Evolutionary conservation across 495 filamentous ascomycete genomes (phyloP), one percentile per base, ranked within the genome.

Genomic region (Talaromyces wortmannii): DNA sequence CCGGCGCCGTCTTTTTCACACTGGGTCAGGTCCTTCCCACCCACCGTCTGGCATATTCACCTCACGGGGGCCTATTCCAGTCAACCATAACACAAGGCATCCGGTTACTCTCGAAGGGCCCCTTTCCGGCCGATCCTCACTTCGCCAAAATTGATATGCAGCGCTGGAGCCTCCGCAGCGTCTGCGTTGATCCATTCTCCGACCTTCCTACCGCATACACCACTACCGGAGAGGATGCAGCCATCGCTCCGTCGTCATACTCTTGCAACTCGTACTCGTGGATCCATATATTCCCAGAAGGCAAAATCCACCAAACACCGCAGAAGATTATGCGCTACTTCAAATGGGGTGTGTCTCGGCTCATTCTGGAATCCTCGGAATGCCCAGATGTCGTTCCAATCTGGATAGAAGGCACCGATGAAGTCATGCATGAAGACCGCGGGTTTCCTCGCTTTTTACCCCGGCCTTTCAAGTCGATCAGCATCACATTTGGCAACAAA

Each of bases 271-370:
- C 84, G 3, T 75, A 88, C 68, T 77, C 78, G 42, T 97, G 92
- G 94, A 73, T 97, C 3, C 94, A 98, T 70, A 87, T 97, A 45
- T 98, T 97, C 71, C 94, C 94, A 36, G 94, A 98, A 69, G 94
- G 91, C 12, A 86, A 85, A 59, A 88, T 96, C 18, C 92, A 97
- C 70, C 94, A 98, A 73, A 83, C 91, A 54, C 83, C 87, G 3
- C 67, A 77, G 31, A 83, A 85, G 58, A 82, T 83, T 36, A 86
- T 97, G 81, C 87, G 92, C 10, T 98, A 98, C 73, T 96, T 96
- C 81, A 95, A 94, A 68, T 98, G 94, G 94, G 94, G 94, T 6
- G 74, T 97, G 6, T 87, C 92, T 5, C 82, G 94, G 2, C 73
- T 96, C 40, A 92, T 98, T 50, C 78, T 98, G 8, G 94, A 98